Evolutionary conservation across 305 asterid species (phyloP).

Genomic region (Coffea humblotiana): DNA sequence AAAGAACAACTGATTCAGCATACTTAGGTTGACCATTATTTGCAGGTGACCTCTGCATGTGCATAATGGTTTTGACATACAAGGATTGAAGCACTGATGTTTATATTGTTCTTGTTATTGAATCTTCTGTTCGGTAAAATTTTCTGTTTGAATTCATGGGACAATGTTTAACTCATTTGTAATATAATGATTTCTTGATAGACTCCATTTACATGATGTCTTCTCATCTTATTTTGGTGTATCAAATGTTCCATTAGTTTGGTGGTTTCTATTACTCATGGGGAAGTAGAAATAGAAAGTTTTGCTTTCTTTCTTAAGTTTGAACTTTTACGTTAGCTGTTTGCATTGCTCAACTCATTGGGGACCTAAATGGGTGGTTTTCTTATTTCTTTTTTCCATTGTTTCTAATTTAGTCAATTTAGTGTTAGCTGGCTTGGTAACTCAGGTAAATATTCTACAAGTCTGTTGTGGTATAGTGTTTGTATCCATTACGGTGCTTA

Average conservation of each 20-base stretch:
- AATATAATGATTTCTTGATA: constrained; percentile 24
- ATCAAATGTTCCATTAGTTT: neutral
- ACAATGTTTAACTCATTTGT: constrained; percentile 36
- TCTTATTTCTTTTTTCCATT: too few relatives aligned
- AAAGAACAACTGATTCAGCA: constrained; percentile 34
- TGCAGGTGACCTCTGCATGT: constrained; percentile 39
- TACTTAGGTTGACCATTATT: constrained; percentile 26
- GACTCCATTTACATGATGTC: neutral
- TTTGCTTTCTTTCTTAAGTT: neutral
- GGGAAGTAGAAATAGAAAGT: neutral
- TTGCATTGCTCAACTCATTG: neutral
- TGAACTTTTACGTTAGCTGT: neutral
- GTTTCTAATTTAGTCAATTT: neutral
- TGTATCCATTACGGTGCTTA: too few relatives aligned
- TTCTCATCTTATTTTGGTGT: neutral
- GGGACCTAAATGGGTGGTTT: neutral
- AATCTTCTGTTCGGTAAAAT: constrained; percentile 32
- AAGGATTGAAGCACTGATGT: constrained; percentile 24
- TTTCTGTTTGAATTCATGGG: constrained; percentile 36
- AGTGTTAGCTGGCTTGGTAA: too few relatives aligned
- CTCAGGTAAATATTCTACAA: too few relatives aligned
- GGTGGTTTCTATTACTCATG: neutral
- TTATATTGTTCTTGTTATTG: constrained; percentile 18
- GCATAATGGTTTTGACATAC: constrained; percentile 38
- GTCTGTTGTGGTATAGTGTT: too few relatives aligned